phyloP scores from a whole-genome alignment of 805 yeast genomes.

The Jamesozyma spencerorum region DNA sequence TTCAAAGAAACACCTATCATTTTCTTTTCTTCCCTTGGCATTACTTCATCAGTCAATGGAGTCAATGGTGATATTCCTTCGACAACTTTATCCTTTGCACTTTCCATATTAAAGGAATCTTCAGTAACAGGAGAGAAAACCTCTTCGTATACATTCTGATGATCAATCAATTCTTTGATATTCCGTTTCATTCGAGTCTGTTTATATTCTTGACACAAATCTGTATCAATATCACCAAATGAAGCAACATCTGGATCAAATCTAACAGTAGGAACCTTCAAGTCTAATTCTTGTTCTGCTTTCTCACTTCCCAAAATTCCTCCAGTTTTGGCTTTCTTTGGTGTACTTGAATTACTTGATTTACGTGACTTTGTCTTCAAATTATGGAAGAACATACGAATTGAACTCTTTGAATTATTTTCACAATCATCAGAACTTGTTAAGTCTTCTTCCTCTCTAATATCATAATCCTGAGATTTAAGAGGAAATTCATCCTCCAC shows the following conservation, averaged over 20 bases:
- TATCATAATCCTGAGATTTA: not conserved
- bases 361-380: not conserved
- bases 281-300: no score
- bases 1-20: no score
- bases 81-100: not conserved
- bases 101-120: slow-evolving; percentile 1
- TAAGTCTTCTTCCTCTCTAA: not conserved
- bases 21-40: no score
- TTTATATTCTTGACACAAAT: no score
- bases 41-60: not conserved
- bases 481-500: no score
- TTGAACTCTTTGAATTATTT: not conserved
- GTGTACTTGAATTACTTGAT: no score
- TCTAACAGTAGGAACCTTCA: no score
- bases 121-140: not conserved
- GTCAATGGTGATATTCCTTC: not conserved
- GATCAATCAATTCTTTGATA: not conserved
- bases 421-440: not conserved
- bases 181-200: not conserved
- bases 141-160: not conserved
- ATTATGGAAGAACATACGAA: not conserved
- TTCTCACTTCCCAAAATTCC: no score
- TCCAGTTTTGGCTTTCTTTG: no score
- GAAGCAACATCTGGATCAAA: no score
- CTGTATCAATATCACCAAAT: no score